Conservation (phyloP, 495 filamentous ascomycete species). For the Penicillium pulvis region DNA sequence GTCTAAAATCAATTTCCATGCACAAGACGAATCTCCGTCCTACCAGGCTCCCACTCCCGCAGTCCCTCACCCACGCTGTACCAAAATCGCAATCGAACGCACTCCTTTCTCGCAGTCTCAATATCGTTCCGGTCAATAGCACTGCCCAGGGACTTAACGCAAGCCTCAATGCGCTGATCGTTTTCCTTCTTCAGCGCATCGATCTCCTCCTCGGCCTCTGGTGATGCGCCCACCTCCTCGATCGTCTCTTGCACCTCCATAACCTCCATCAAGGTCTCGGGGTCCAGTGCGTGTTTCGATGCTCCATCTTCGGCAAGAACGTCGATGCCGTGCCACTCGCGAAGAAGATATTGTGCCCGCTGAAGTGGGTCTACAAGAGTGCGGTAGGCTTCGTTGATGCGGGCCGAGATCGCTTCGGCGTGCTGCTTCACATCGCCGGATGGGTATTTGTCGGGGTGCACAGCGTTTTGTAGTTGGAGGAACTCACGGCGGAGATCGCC, state of each 20-base stretch:
- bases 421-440: conserved; percentile 53
- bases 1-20: conserved; percentile 40
- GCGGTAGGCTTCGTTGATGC: conserved; percentile 87
- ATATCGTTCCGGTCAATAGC: conserved; percentile 70
- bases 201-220: conserved; percentile 64
- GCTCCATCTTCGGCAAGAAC: conserved; percentile 72
- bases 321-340: conserved; percentile 67
- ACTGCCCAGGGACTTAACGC: conserved; percentile 58
- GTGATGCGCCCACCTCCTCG: conserved; percentile 59
- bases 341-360: conserved; percentile 83
- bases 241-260: conserved; percentile 85
- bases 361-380: conserved; percentile 74
- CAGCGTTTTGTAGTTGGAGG: conserved; percentile 72
- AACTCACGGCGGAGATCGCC: conserved; percentile 76
- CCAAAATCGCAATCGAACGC: conserved; percentile 86
- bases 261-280: conserved; percentile 80
- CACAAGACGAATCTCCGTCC: conserved; percentile 61
- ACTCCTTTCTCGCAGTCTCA: conserved; percentile 66
- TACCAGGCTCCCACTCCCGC: conserved; percentile 78
- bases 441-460: conserved; percentile 82
- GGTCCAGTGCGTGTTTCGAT: conserved; percentile 59
- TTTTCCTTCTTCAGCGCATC: conserved; percentile 64
- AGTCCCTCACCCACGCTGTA: conserved; percentile 81
- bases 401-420: conserved; percentile 72
- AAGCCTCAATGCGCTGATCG: conserved; percentile 61